Percentiles rank a stretch among this genome's conserved stretches.
Evolutionary conservation across 371 early-diverging fungal species (phyloP).

Genomic region (Apophysomyces ossiformis): DNA sequence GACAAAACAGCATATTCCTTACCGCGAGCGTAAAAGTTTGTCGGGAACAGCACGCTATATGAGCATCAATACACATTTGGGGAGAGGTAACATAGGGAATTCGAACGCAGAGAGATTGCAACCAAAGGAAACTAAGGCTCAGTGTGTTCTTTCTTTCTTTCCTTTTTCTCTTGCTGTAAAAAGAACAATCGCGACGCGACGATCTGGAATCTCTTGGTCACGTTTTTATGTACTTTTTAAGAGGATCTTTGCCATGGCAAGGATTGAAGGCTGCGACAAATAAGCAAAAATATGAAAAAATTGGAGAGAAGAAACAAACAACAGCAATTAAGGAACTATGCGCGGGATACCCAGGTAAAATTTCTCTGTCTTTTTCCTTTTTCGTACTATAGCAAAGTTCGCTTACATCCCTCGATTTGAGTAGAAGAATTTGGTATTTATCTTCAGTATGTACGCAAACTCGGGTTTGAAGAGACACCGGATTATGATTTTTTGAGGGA

Average conservation of each 20-base stretch:
- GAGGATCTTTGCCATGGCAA: conserved; percentile 94
- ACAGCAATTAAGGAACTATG: conserved; percentile 79
- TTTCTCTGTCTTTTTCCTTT: background rate
- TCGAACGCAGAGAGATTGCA: background rate
- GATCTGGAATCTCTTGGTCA: conserved; percentile 94
- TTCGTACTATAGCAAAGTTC: background rate
- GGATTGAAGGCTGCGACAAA: conserved; percentile 90
- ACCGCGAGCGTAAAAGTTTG: conserved; percentile 80
- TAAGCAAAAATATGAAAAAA: conserved; percentile 92
- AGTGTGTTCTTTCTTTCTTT: background rate
- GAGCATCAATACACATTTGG: conserved; percentile 90
- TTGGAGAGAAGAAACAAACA: conserved; percentile 87
- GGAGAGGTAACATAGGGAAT: conserved; percentile 45
- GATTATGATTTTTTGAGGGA: conserved; percentile 87
- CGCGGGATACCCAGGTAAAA: conserved; percentile 68
- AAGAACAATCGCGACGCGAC: conserved; percentile 91
- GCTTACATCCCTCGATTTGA: background rate
- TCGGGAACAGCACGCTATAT: conserved; percentile 94
- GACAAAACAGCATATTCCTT: conserved; percentile 85
- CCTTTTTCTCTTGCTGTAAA: background rate
- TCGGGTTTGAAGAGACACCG: conserved; percentile 93
- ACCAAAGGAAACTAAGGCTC: too few species aligned
- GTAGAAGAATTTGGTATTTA: conserved; percentile 85
- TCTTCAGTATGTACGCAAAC: conserved; percentile 83
- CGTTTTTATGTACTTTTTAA: conserved; percentile 91